Conservation (phyloP, 2,329 filamentous ascomycete species). For the Alternaria arbusti region DNA sequence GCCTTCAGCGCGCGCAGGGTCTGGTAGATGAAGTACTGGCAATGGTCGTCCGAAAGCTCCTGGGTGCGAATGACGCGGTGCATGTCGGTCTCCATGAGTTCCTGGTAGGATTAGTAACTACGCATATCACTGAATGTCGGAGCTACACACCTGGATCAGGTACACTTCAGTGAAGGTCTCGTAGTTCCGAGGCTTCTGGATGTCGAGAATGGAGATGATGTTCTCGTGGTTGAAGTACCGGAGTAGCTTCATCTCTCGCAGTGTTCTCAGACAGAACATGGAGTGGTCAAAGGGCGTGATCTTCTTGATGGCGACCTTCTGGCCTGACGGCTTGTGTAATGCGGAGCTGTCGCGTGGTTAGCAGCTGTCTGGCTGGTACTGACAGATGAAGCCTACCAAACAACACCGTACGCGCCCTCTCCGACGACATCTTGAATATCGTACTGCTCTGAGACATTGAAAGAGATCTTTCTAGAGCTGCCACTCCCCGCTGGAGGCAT, state of each 20-base stretch:
- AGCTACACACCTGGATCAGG: constrained; percentile 79
- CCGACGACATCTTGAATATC: constrained; percentile 99
- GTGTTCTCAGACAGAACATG: constrained; percentile 95
- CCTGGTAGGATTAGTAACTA: constrained; percentile 58
- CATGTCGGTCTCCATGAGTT: constrained; percentile 99
- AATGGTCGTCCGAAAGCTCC: constrained; percentile 97
- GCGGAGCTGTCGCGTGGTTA: constrained; percentile 71
- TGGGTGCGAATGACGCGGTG: constrained; percentile 98
- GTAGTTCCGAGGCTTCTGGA: constrained; percentile 96
- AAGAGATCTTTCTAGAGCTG: constrained; percentile 88
- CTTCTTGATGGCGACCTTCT: constrained; percentile 99
- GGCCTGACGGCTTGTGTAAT: constrained; percentile 94
- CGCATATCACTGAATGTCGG: not conserved
- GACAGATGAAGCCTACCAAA: constrained; percentile 72
- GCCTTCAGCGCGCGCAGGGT: constrained; percentile 96
- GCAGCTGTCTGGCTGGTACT: constrained; percentile 5
- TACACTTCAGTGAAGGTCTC: constrained; percentile 98
- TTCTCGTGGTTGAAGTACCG: constrained; percentile 99
- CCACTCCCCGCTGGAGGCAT: constrained; percentile 53
- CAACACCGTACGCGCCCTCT: constrained; percentile 97
- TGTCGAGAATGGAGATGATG: constrained; percentile 99
- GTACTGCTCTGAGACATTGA: constrained; percentile 99
- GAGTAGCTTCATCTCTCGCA: constrained; percentile 98
- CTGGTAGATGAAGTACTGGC: constrained; percentile 99
- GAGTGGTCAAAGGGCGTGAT: constrained; percentile 99